Evolutionary conservation across 257 asterid species (phyloP).

Genomic region (Lavandula angustifolia): DNA sequence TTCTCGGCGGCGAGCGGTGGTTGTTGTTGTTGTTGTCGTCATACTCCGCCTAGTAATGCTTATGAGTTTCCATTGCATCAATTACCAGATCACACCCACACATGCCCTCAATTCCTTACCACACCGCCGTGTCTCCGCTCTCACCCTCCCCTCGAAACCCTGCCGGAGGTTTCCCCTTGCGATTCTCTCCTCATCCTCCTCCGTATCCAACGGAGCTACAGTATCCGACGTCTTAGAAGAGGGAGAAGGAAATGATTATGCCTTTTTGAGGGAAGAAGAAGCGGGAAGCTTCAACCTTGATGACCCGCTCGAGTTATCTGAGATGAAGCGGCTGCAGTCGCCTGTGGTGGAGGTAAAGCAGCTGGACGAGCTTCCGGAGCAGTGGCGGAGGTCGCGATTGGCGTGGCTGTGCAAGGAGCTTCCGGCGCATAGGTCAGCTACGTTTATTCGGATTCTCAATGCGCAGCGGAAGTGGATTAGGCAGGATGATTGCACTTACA

Average conservation of each 20-base stretch:
- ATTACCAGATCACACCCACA: conserved; percentile 19
- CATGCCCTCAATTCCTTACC: conserved; percentile 28
- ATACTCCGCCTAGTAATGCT: conserved; percentile 49
- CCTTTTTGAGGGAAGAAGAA: conserved; percentile 32
- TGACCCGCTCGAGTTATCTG: conserved; percentile 56
- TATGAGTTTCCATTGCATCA: conserved; percentile 39
- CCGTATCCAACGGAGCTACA: conserved; percentile 32
- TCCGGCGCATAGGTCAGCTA: conserved; percentile 67
- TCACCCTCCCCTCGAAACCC: conserved; percentile 30
- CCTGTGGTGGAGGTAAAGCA: conserved; percentile 66
- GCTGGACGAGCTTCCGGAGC: conserved; percentile 88
- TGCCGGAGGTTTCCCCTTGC: conserved; percentile 30
- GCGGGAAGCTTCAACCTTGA: conserved; percentile 47
- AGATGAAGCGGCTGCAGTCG: conserved; percentile 60
- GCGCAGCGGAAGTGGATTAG: conserved; percentile 91
- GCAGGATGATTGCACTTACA: conserved; percentile 75
- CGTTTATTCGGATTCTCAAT: conserved; percentile 71
- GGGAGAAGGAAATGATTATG: conserved; percentile 25
- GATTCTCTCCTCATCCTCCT: conserved; percentile 23
- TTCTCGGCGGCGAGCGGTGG: conserved; percentile 28
- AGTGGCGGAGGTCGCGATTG: conserved; percentile 89
- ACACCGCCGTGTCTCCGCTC: conserved; percentile 34
- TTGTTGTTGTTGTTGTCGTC: background rate
- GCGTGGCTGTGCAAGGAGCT: conserved; percentile 99
- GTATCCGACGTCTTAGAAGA: conserved; percentile 30